These are phyloP conservation scores for Blepharisma japonicum DNA, from an alignment of 73 alveolate genomes.

Conservation along the genomic window DNA sequence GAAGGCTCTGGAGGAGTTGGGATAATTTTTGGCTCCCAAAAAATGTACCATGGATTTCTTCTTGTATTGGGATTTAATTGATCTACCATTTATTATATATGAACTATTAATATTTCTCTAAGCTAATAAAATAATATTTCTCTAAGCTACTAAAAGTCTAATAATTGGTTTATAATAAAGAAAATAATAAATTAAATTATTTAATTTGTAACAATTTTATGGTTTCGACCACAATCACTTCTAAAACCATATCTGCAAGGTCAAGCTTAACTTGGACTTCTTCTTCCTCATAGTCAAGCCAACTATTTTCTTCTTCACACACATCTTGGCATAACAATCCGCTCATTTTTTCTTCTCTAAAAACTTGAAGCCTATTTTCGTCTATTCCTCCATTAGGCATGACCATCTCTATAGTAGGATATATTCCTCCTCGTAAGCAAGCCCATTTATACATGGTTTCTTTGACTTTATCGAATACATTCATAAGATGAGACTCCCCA, in stretches of 20 bases:
- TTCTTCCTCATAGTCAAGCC: slow-evolving; percentile 51
- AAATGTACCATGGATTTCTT: too few relatives aligned
- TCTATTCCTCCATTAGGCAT: slow-evolving; percentile 37
- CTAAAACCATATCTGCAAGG: slow-evolving; percentile 46
- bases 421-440: slow-evolving; percentile 44
- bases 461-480: slow-evolving; percentile 37
- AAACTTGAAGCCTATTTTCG: slow-evolving; percentile 41
- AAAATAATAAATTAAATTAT: too few relatives aligned
- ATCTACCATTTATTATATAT: too few relatives aligned
- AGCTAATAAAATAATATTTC: too few relatives aligned
- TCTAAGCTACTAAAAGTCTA: too few relatives aligned
- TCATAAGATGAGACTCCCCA: slow-evolving; percentile 36
- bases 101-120: too few relatives aligned
- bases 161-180: too few relatives aligned
- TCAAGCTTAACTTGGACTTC: slow-evolving; percentile 53
- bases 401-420: slow-evolving; percentile 5
- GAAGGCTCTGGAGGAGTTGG: too few relatives aligned
- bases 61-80: too few relatives aligned
- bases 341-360: slow-evolving; percentile 45
- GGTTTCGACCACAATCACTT: slow-evolving; percentile 43
- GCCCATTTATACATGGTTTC: slow-evolving; percentile 52
- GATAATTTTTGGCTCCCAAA: too few relatives aligned
- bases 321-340: slow-evolving; percentile 50
- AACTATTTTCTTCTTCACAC: slow-evolving; percentile 11
- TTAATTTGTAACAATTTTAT: not conserved